Conservation (phyloP, 805 yeast species). For the Saccharomyces cerevisiae region DNA sequence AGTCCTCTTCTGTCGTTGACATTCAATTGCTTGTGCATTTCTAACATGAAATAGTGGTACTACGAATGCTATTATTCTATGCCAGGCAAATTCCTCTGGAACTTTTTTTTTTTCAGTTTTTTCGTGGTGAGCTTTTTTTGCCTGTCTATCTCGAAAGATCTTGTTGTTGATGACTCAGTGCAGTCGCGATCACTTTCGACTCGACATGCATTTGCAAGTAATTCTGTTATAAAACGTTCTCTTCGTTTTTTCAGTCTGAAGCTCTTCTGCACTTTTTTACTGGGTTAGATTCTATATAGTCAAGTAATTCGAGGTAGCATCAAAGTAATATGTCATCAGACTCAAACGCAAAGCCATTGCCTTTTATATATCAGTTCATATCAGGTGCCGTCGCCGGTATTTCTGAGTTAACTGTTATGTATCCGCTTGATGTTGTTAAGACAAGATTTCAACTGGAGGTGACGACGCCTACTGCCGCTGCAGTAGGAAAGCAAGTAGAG, state of each 20-base stretch:
- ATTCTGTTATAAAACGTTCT: background rate
- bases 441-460: constrained; percentile 88
- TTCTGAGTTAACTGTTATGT: constrained; percentile 88
- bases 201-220: background rate
- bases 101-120: background rate
- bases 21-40: background rate
- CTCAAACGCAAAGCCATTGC: constrained; percentile 39
- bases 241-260: background rate
- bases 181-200: background rate
- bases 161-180: background rate
- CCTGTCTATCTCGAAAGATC: background rate
- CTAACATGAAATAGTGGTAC: background rate
- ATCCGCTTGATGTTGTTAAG: constrained; percentile 91
- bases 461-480: constrained; percentile 20
- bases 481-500: constrained; percentile 26
- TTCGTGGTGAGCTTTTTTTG: background rate
- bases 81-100: background rate
- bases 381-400: constrained; percentile 95
- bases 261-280: background rate
- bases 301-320: background rate
- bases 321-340: background rate
- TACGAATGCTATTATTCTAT: background rate
- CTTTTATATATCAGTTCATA: constrained; percentile 80
- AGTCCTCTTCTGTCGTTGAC: background rate
- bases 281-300: background rate